Evolutionary conservation across 108 stramenopile genomes (phyloP).

Genomic region (Cylindrotheca fusiformis): DNA sequence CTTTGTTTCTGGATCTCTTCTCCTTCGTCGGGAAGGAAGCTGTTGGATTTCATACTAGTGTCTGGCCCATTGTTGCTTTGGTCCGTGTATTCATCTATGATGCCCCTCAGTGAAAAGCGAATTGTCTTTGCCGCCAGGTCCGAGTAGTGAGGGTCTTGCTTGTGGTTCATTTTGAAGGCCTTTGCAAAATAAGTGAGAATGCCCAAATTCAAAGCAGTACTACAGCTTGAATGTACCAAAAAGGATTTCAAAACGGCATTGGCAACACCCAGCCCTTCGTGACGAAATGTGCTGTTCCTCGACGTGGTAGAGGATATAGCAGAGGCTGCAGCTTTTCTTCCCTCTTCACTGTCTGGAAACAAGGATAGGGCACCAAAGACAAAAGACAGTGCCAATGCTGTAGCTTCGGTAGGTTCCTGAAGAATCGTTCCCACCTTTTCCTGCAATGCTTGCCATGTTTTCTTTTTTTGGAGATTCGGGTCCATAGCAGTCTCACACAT

Average conservation of each 20-base stretch:
- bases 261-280: slow-evolving; percentile 1
- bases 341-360: not conserved
- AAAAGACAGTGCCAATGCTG: slow-evolving; percentile 21
- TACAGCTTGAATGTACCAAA: slow-evolving; percentile 8
- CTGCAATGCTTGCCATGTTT: slow-evolving; percentile 27
- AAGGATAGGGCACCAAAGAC: slow-evolving; percentile 30
- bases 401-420: not conserved
- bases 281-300: slow-evolving; percentile 15
- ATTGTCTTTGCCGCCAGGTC: slow-evolving; percentile 1
- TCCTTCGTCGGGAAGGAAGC: not conserved
- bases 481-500: slow-evolving; percentile 12
- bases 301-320: slow-evolving; percentile 37
- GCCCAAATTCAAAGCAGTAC: slow-evolving; percentile 3
- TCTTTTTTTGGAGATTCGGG: slow-evolving; percentile 13
- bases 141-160: slow-evolving; percentile 2
- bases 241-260: slow-evolving; percentile 6
- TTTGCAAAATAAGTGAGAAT: slow-evolving; percentile 42
- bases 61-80: not conserved
- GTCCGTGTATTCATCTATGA: not conserved
- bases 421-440: slow-evolving; percentile 11
- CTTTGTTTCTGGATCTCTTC: slow-evolving; percentile 33
- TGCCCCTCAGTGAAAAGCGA: not conserved
- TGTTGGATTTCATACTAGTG: not conserved
- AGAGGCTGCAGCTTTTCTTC: slow-evolving; percentile 38
- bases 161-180: slow-evolving; percentile 17